A percentile compares a stretch with the other conserved stretches of the same genome.
These are phyloP conservation scores for Pterocarpus santalinus DNA, from an alignment of 306 rosid species.

Conservation along the genomic window DNA sequence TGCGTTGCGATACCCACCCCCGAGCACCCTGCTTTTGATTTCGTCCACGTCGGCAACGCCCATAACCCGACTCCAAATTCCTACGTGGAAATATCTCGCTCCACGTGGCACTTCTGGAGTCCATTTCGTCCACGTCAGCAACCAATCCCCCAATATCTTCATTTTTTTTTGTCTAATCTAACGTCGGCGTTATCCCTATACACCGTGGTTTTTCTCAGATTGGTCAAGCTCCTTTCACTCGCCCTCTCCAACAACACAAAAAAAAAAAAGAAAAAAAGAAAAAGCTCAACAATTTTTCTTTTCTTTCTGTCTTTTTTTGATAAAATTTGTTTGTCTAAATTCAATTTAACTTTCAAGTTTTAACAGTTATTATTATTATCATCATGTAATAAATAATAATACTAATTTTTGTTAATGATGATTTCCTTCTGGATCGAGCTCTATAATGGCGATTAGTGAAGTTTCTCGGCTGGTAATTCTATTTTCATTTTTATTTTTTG, in stretches of 20 bases:
- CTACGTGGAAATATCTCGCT: conserved; percentile 67
- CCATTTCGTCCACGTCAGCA: conserved; percentile 67
- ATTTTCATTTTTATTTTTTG: not conserved
- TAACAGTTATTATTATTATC: conserved; percentile 4
- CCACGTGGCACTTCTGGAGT: conserved; percentile 53
- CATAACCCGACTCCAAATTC: conserved; percentile 29
- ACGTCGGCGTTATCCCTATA: conserved; percentile 48
- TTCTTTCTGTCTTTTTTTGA: not conserved
- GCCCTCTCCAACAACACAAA: not conserved
- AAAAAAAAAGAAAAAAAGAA: not conserved
- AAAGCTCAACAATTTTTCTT: not conserved
- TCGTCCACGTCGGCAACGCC: conserved; percentile 54
- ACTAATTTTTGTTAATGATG: conserved; percentile 23
- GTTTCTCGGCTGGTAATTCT: conserved; percentile 51
- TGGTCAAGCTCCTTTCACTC: conserved; percentile 50
- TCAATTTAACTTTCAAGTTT: not conserved
- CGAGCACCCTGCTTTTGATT: conserved; percentile 67
- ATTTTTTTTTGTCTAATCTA: conserved; percentile 16
- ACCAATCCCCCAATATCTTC: conserved; percentile 44
- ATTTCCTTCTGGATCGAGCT: conserved; percentile 58
- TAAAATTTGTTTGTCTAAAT: not conserved
- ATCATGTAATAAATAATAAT: not conserved
- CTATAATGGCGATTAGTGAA: conserved; percentile 58
- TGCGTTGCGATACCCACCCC: conserved; percentile 21
- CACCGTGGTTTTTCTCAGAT: conserved; percentile 33